These are phyloP conservation scores for Thielaviopsis musarum DNA, from an alignment of 2,329 filamentous ascomycete genomes.

Conservation along the genomic window DNA sequence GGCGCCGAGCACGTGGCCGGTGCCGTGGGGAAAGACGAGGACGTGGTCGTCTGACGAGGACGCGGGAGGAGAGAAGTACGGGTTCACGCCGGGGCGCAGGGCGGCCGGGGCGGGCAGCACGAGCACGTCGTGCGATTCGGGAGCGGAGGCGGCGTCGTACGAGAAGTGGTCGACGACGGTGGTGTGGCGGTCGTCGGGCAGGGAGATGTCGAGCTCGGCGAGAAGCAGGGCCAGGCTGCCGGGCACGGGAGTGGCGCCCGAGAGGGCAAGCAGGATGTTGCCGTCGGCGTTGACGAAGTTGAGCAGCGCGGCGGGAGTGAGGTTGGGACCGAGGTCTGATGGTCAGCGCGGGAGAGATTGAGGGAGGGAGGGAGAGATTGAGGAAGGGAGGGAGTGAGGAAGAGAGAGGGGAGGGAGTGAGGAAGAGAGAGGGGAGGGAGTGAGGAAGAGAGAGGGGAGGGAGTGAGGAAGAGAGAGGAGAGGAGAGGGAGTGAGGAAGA, in stretches of 20 bases:
- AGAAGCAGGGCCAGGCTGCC: constrained; percentile 63
- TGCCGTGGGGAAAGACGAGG: constrained; percentile 65
- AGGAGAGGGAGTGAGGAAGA: background rate
- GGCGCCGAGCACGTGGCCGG: constrained; percentile 68
- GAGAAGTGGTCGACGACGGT: constrained; percentile 92
- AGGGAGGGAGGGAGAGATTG: background rate
- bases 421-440: background rate
- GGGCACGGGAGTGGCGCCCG: constrained; percentile 52
- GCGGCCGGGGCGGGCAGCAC: constrained; percentile 53
- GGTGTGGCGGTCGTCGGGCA: constrained; percentile 72
- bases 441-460: background rate
- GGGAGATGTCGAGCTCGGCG: constrained; percentile 70
- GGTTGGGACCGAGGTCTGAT: constrained; percentile 65
- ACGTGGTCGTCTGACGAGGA: constrained; percentile 32
- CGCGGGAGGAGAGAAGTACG: constrained; percentile 52
- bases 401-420: no score
- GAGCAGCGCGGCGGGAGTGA: constrained; percentile 73
- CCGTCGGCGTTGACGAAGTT: constrained; percentile 84
- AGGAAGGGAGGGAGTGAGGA: background rate
- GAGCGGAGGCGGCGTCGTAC: constrained; percentile 60
- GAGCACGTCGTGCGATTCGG: constrained; percentile 77
- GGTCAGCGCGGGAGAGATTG: constrained; percentile 3
- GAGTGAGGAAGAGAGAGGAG: background rate
- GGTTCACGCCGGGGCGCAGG: constrained; percentile 51
- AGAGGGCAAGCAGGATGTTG: constrained; percentile 78